Evolutionary conservation across 768 basidiomycete genomes (phyloP).

Genomic region (Austroboletus festivus): DNA sequence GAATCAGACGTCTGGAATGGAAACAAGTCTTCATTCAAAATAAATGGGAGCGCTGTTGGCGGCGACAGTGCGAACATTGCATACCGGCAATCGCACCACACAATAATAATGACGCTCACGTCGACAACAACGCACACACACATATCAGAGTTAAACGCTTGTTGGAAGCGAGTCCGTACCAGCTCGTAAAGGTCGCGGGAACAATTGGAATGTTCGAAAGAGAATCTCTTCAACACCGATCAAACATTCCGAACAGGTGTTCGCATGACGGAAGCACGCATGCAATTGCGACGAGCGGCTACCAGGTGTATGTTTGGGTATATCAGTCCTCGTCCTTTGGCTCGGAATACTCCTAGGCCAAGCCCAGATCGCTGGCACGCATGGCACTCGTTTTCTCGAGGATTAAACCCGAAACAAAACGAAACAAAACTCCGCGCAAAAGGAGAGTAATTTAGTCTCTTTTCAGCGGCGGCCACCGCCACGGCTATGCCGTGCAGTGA

Average conservation of each 20-base stretch:
- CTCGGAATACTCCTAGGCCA: too few species aligned
- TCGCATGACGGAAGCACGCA: constrained; percentile 7
- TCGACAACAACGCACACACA: too few species aligned
- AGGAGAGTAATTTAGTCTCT: background rate
- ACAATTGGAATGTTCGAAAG: constrained; percentile 3
- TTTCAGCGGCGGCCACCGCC: background rate
- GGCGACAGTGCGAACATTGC: constrained; percentile 1
- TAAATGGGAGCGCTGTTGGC: too few species aligned
- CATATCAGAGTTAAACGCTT: too few species aligned
- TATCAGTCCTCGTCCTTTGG: background rate
- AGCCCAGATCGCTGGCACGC: background rate
- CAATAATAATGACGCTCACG: background rate
- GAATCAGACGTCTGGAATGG: constrained; percentile 6
- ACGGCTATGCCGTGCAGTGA: background rate
- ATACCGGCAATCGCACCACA: background rate
- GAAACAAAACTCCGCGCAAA: constrained; percentile 1
- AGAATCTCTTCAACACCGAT: background rate
- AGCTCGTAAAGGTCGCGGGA: constrained; percentile 1
- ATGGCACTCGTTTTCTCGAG: too few species aligned
- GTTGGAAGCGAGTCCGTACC: too few species aligned
- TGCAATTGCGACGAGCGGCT: constrained; percentile 1
- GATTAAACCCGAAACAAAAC: background rate
- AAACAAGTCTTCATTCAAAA: background rate
- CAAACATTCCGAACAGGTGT: too few species aligned
- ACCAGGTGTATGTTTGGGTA: constrained; percentile 1